Evolutionary conservation across 306 rosid species (phyloP), one percentile per base, ranked within the genome.

Genomic region (Carpinus viminea): DNA sequence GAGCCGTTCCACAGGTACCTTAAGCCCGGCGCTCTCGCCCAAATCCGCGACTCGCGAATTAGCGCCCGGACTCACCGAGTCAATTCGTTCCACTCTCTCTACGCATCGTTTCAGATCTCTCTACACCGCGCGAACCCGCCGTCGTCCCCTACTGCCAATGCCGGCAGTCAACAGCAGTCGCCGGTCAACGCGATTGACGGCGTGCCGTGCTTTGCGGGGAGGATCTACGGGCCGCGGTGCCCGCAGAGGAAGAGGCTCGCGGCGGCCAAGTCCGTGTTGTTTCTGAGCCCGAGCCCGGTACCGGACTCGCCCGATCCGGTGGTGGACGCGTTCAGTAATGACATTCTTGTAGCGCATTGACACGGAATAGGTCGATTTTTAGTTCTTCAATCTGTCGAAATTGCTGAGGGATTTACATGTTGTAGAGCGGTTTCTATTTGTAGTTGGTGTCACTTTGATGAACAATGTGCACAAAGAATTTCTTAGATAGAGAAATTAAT

Each of bases 1-100:
- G 82, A 85, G 69, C 79, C 91, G 3, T 89, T 86, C 45, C 93
- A 92, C 83, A 90, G 79, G 80, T 94, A 80, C 70, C 98, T 94
- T 41, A 94, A 90, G 61, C 98, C 98, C 1, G 98, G 98, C 0
- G 92, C 96, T 0, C 92, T 94, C 1, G 98, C 98, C 1, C 92
- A 85, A 45, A 89, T 94, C 83, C 95, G 98, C 8, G 97, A 94
- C 83, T 94, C 96, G 6, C 82, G 89, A 24, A 91, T 88, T 80
- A 92, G 84, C 77, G 92, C 97, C 65, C 85, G 93, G 69, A 86
- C 93, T 59, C 88, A 86, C 79, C 82, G 89, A 0, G 56, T 84
- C 38, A 65, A 26, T 20, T 28, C 80, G 1, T 15, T 79, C 2
- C 41, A 66, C 51, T 41, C 21, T 3, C 48, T 66, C 72, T 66